Evolutionary conservation across 2,329 filamentous ascomycete genomes (phyloP), one percentile per base, ranked within the genome.

Genomic region (Fusarium longipes): DNA sequence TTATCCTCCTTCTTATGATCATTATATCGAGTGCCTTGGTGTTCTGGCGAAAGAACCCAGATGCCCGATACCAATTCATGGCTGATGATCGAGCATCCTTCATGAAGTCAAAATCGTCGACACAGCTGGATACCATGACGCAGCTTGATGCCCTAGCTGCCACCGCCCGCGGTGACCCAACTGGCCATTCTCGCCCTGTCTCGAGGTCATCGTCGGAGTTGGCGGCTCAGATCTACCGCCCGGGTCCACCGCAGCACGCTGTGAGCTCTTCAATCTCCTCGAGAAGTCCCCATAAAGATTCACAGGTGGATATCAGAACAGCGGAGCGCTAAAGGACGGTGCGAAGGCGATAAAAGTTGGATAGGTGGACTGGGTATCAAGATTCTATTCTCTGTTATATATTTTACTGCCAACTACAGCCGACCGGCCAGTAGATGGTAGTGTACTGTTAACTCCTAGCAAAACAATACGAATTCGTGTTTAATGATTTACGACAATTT

Each of bases 41-140:
- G 43, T 88, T 97, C 74, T 88, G 93, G 77, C 92, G 93, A 62
- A 96, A 96, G 86, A 96, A 97, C 80, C 95, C 94, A n/a, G 94
- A 98, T 76, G 93, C 91, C 40, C 90, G 94, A 60, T 97, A 97
- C 80, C 93, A 97, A 79, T 93, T 93, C 73, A 97, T 98, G 94
- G 91, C 91, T 54, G 95, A 98, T 74, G 95, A 98, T 78, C 90
- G 95, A 72, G 93, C 93, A 49, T 97, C 94, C 6, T 97, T 98
- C 81, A 97, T 97, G 89, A 97, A 97, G 83, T 97, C 93, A 15
- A 91, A 96, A 78, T 63, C 60, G 7, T 63, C 60, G 9, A 91
- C 92, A 5, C 90, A 94, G 74, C 83, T 97, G 52, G 87, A 81
- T 30, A 81, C 84, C 17, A 92, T 91, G 12, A 96, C 93, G 6